These are phyloP conservation scores for Pestalotiopsis sp. DNA, from an alignment of 2,329 filamentous ascomycete species.

Conservation along the genomic window DNA sequence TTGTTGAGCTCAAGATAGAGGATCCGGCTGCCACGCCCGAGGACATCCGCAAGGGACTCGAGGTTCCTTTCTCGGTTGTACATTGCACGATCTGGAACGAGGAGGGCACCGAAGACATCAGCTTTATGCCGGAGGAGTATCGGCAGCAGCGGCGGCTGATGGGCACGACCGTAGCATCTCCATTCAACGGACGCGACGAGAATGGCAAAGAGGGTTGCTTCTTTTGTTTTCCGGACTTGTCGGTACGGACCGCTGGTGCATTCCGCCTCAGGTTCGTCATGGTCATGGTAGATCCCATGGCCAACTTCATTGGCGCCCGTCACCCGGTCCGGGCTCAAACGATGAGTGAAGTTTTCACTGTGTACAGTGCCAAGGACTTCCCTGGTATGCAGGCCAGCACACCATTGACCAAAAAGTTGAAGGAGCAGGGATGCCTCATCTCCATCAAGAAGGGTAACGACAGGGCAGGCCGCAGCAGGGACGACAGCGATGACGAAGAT, in stretches of 20 bases:
- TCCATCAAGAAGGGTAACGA: conserved; percentile 87
- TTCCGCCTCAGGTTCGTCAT: conserved; percentile 77
- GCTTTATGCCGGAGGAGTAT: conserved; percentile 71
- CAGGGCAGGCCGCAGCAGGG: conserved; percentile 43
- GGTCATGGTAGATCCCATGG: conserved; percentile 69
- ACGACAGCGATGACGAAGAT: conserved; percentile 45
- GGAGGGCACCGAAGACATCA: conserved; percentile 67
- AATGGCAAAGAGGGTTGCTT: conserved; percentile 75
- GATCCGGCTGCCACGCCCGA: conserved; percentile 56
- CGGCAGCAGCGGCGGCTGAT: conserved; percentile 76
- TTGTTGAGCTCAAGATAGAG: conserved; percentile 72
- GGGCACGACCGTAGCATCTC: conserved; percentile 77
- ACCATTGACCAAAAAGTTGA: conserved; percentile 71
- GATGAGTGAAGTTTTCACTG: conserved; percentile 73
- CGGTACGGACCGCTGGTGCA: conserved; percentile 75
- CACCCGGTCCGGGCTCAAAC: conserved; percentile 54
- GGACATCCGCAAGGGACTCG: conserved; percentile 53
- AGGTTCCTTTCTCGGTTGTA: conserved; percentile 70
- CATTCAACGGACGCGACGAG: conserved; percentile 77
- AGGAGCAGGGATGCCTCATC: conserved; percentile 80
- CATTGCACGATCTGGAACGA: conserved; percentile 79
- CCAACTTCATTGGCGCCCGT: conserved; percentile 54
- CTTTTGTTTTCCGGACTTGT: conserved; percentile 84
- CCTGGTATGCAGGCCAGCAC: conserved; percentile 83
- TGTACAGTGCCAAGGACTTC: conserved; percentile 85